Base-by-base conservation (phyloP, 768 basidiomycete genomes). In the Obba rivulosa region DNA sequence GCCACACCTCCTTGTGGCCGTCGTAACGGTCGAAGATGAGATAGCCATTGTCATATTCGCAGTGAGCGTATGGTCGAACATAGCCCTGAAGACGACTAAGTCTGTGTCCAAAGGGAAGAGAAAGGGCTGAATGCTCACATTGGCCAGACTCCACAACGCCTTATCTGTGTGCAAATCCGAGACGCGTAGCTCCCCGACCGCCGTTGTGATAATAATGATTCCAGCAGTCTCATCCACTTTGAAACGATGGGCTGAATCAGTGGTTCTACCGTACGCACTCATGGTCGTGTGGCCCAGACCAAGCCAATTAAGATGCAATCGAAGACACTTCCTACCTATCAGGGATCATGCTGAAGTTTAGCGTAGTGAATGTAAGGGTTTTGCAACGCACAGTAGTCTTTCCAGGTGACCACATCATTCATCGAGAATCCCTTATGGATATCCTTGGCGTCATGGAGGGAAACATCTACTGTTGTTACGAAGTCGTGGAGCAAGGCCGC, bases 11-110 rank as follows among this genome's bases (percentile, higher is more conserved):
- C 53, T 83, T 83, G 52, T 66, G 58, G 8, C 74, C 72, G 23
- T 71, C 74, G 18, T 61, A 39, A 24, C 83, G 76, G 57, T 89
- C 83, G 60, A 88, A 86, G 41, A 90, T 66, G 41, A 89, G 67
- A 57, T 77, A 88, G 8, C 89, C 88, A 23, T 75, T 66, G 13
- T 70, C 79, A 53, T 88, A 92, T 63, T 91, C 89, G 54, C 79
- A 76, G 57, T 90, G 87, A 0, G 87, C 86, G 41, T 70, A 75
- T 8, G 58, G 53, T 28, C 75, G 74, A 23, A 85, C 77, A 57
- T 81, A 73, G 17, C 51, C 56, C 77, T 82, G 54, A 25, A 37
- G n/a, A 21, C 13, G 23, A 43, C 25, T 49, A 47, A 45, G 28
- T 31, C 11, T 8, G 17, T 7, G 17, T 8, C 13, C 9, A 42